Percentiles rank a stretch among this genome's conserved stretches.
phyloP scores from a whole-genome alignment of 768 basidiomycete species.

The Lyophyllum decastes region DNA sequence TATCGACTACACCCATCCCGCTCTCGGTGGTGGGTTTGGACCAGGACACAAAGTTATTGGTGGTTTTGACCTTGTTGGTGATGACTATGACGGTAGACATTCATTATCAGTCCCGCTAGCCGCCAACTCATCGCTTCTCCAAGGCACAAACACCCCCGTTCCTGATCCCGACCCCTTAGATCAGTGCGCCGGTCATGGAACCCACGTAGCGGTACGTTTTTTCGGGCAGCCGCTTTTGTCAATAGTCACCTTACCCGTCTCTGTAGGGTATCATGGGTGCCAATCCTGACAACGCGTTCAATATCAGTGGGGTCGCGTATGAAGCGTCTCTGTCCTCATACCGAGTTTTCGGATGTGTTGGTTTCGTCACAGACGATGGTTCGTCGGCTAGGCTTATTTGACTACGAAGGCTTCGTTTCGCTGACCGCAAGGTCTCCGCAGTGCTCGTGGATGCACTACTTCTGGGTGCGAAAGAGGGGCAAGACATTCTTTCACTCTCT shows the following conservation, averaged over 20 bases:
- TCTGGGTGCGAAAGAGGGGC: conserved; percentile 49
- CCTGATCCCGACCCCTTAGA: conserved; percentile 56
- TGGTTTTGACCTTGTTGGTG: conserved; percentile 61
- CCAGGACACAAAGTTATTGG: conserved; percentile 54
- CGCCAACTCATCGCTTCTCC: background rate
- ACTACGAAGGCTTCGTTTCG: background rate
- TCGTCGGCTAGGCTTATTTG: conserved; percentile 9
- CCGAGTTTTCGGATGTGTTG: conserved; percentile 63
- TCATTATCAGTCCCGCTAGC: background rate
- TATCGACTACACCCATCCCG: conserved; percentile 57
- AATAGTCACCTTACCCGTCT: conserved; percentile 20
- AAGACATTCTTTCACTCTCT: conserved; percentile 69
- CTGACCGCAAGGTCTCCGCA: conserved; percentile 6
- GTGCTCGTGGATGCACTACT: conserved; percentile 52
- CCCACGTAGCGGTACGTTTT: conserved; percentile 50
- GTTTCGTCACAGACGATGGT: conserved; percentile 54
- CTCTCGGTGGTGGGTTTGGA: conserved; percentile 55
- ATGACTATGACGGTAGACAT: conserved; percentile 45
- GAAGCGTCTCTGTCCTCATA: conserved; percentile 55
- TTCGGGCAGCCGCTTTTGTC: background rate
- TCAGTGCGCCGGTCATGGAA: conserved; percentile 54
- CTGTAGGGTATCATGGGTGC: conserved; percentile 61
- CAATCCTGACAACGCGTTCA: conserved; percentile 58
- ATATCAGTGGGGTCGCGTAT: conserved; percentile 72
- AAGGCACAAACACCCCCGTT: conserved; percentile 46